phyloP scores from a whole-genome alignment of 2,329 filamentous ascomycete genomes.

The Fusarium sambucinum region DNA sequence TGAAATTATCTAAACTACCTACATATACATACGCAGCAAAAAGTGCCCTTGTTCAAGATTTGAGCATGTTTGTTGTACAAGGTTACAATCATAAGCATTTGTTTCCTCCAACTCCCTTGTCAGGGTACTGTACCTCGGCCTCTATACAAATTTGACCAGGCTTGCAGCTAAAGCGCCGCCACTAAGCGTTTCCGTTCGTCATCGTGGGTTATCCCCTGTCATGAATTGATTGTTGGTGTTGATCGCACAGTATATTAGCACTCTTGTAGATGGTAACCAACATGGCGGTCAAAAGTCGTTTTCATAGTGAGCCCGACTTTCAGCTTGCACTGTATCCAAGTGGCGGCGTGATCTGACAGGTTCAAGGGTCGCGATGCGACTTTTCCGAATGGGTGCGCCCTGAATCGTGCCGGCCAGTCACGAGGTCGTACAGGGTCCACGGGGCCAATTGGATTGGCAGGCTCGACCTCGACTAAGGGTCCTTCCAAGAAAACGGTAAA shows the following conservation, averaged over 20 bases:
- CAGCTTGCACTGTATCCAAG: conserved; percentile 40
- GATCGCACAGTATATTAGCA: conserved; percentile 21
- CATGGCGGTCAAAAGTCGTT: conserved; percentile 34
- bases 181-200: conserved; percentile 26
- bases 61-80: background rate
- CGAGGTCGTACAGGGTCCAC: conserved; percentile 43
- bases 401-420: conserved; percentile 46
- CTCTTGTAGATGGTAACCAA: conserved; percentile 5
- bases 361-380: conserved; percentile 40
- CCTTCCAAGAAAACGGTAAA: conserved; percentile 27
- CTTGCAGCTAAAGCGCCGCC: conserved; percentile 31
- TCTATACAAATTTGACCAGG: conserved; percentile 1
- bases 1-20: background rate
- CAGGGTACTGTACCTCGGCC: conserved; percentile 23
- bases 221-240: conserved; percentile 15
- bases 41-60: background rate
- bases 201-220: conserved; percentile 27
- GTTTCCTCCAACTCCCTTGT: background rate
- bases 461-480: conserved; percentile 13
- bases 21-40: conserved; percentile 15
- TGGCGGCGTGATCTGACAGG: conserved; percentile 24
- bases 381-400: conserved; percentile 30
- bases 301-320: conserved; percentile 23
- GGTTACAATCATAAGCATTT: conserved; percentile 7
- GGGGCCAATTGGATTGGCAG: conserved; percentile 46